A percentile compares a stretch with the other conserved stretches of the same genome.
Conservation (phyloP, 352 stramenopile species). For the Globisporangium spiculum region DNA sequence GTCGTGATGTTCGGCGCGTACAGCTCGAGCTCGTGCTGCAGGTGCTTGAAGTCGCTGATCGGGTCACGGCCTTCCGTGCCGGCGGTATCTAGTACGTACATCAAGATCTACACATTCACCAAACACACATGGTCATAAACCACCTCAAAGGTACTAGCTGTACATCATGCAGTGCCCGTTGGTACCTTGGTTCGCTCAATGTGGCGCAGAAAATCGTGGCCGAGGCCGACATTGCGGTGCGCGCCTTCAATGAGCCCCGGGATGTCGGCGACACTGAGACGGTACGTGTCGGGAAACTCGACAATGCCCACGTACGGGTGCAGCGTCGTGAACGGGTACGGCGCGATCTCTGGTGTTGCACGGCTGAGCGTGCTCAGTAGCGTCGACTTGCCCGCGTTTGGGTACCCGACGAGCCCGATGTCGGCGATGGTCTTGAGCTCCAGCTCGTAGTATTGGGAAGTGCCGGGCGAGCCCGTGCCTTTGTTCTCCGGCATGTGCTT, state of each 20-base stretch:
- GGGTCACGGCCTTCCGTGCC: slow-evolving; percentile 79
- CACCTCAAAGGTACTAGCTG: background rate
- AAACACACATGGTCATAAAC: background rate
- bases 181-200: slow-evolving; percentile 95
- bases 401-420: slow-evolving; percentile 97
- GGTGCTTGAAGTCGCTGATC: slow-evolving; percentile 66
- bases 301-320: slow-evolving; percentile 95
- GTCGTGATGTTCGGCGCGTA: slow-evolving; percentile 86
- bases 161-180: background rate
- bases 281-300: slow-evolving; percentile 93
- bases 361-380: slow-evolving; percentile 92
- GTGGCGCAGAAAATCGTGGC: slow-evolving; percentile 97
- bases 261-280: slow-evolving; percentile 89
- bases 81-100: slow-evolving; percentile 85
- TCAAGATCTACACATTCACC: slow-evolving; percentile 47
- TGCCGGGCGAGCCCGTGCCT: slow-evolving; percentile 86
- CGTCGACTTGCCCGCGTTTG: slow-evolving; percentile 98
- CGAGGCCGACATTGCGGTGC: slow-evolving; percentile 96
- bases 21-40: slow-evolving; percentile 84
- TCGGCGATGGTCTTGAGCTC: slow-evolving; percentile 99
- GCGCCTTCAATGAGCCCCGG: slow-evolving; percentile 90
- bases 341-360: slow-evolving; percentile 93
- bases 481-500: slow-evolving; percentile 86
- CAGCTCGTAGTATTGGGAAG: slow-evolving; percentile 94
- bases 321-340: slow-evolving; percentile 98